A percentile compares a stretch with the other conserved stretches of the same genome.
Conservation (phyloP, 345 rosid species). For the Triadica sebifera region DNA sequence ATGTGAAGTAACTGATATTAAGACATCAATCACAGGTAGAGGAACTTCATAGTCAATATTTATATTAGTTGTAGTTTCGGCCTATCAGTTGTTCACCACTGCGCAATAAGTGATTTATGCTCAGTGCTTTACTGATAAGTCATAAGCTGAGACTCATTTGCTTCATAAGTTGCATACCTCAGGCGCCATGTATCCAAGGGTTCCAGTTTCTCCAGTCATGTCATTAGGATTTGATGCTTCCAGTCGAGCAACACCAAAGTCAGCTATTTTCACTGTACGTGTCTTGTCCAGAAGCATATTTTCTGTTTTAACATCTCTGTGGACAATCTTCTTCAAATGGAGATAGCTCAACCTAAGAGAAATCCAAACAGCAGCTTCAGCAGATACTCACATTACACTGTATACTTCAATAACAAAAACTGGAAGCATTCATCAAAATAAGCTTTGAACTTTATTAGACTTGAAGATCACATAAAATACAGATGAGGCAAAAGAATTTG, state of each 20-base stretch:
- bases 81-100: too few species aligned
- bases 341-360: constrained; percentile 39
- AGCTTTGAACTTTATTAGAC: neutral
- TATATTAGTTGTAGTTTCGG: too few species aligned
- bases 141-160: too few species aligned
- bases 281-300: constrained; percentile 43
- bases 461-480: constrained; percentile 1
- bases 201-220: constrained; percentile 43
- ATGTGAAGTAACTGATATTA: too few species aligned
- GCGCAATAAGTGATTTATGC: neutral
- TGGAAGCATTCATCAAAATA: neutral
- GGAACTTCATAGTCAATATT: too few species aligned
- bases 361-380: constrained; percentile 14
- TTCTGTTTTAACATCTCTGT: constrained; percentile 42
- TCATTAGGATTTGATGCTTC: constrained; percentile 43
- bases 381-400: neutral
- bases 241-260: constrained; percentile 41
- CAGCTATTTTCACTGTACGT: constrained; percentile 35
- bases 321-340: constrained; percentile 40
- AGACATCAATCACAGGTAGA: too few species aligned
- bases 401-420: too few species aligned
- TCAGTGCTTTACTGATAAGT: neutral
- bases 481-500: constrained; percentile 9
- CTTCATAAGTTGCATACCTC: constrained; percentile 23
- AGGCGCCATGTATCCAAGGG: constrained; percentile 43